Evolutionary conservation across 75 land plant species (phyloP).

Genomic region (Cupressus sempervirens): DNA sequence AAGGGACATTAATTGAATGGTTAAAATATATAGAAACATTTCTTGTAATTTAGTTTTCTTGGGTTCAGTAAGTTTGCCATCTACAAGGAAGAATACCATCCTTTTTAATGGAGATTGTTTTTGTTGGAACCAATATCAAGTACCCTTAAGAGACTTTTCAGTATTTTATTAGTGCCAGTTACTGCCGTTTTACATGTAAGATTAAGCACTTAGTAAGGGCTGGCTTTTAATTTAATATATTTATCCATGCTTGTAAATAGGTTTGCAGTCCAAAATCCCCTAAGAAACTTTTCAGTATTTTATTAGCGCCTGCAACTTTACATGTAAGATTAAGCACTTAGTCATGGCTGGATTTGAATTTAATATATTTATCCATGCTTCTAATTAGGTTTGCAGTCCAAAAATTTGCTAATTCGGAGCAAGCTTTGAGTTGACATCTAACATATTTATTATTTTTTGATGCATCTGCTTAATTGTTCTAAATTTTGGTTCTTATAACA

Average conservation of each 20-base stretch:
- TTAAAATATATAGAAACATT: not conserved
- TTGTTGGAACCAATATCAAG: not conserved
- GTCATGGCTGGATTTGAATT: not conserved
- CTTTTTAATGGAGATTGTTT: not conserved
- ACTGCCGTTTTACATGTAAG: not conserved
- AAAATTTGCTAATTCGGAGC: not conserved
- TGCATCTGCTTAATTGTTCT: not conserved
- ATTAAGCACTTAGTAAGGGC: not conserved
- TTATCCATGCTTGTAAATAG: not conserved
- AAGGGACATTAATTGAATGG: not conserved
- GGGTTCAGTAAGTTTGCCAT: not conserved
- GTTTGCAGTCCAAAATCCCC: not conserved
- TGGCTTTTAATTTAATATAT: not conserved
- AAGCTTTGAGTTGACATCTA: not conserved
- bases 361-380: not conserved
- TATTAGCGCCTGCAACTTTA: not conserved
- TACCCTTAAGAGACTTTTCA: not conserved
- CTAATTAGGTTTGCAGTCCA: not conserved
- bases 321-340: not conserved
- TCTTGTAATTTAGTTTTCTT: not conserved
- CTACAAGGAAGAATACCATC: not conserved
- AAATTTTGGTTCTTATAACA: conserved; percentile 20
- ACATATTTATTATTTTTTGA: not conserved
- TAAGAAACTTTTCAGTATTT: not conserved
- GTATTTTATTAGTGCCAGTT: not conserved